Percentiles rank a stretch among this genome's conserved stretches.
phyloP scores from a whole-genome alignment of 257 asterid genomes.

The Jacaranda copaia region DNA sequence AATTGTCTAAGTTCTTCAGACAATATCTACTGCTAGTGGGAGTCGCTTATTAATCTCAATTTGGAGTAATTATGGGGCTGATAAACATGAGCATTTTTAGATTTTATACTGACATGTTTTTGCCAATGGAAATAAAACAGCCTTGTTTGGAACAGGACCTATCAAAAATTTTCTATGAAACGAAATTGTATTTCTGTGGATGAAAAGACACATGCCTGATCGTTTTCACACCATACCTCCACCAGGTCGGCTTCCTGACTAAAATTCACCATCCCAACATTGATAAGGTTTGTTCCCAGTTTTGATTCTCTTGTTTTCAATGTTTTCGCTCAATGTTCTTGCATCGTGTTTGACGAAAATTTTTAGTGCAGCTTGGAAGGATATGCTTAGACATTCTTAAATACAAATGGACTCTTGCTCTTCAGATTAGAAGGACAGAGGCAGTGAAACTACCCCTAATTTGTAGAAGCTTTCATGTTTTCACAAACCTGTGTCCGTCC shows the following conservation, averaged over 20 bases:
- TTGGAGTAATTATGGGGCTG: constrained; percentile 23
- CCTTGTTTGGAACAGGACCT: constrained; percentile 26
- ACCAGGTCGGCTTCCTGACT: constrained; percentile 98
- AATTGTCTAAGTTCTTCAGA: constrained; percentile 27
- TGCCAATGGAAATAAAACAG: constrained; percentile 30
- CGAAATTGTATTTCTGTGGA: constrained; percentile 36
- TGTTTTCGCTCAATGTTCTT: not conserved
- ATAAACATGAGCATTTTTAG: not conserved
- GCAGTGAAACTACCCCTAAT: constrained; percentile 49
- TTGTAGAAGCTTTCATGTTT: not conserved
- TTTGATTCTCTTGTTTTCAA: constrained; percentile 22
- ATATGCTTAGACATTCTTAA: constrained; percentile 97
- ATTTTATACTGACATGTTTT: not conserved
- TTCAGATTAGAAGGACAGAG: constrained; percentile 98
- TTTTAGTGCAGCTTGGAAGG: constrained; percentile 89
- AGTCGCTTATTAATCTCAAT: constrained; percentile 19
- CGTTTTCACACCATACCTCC: constrained; percentile 29
- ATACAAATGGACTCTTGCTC: constrained; percentile 99
- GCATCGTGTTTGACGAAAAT: constrained; percentile 30
- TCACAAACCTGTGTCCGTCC: not conserved
- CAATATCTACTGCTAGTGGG: not conserved
- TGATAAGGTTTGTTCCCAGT: constrained; percentile 72
- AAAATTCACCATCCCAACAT: constrained; percentile 99
- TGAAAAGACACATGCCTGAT: constrained; percentile 34
- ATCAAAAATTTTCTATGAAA: constrained; percentile 28